These are phyloP conservation scores for Pseudogymnoascus sp. DNA, from an alignment of 2,329 filamentous ascomycete genomes.

Conservation along the genomic window DNA sequence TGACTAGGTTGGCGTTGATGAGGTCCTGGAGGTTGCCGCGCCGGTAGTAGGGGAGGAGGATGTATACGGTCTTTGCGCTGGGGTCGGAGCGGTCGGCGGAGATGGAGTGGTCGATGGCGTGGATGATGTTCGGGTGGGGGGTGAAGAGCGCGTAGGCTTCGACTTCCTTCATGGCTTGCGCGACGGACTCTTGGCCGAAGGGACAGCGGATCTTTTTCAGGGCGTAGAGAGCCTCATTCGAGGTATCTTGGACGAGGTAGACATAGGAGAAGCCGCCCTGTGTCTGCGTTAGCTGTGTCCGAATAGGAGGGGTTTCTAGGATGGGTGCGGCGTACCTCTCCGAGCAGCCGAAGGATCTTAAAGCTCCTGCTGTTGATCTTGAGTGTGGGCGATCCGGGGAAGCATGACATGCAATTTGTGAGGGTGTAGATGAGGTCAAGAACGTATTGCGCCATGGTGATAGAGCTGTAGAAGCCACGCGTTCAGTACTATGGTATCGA, in stretches of 20 bases:
- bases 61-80: constrained; percentile 87
- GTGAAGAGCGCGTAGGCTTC: constrained; percentile 91
- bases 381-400: constrained; percentile 84
- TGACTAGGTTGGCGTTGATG: constrained; percentile 97
- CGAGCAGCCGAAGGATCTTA: constrained; percentile 88
- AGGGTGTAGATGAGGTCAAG: constrained; percentile 86
- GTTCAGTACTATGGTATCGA: neutral
- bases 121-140: constrained; percentile 77
- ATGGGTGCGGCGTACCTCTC: constrained; percentile 57
- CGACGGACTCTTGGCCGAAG: constrained; percentile 92
- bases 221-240: constrained; percentile 75
- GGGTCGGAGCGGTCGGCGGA: constrained; percentile 61
- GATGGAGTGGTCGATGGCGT: constrained; percentile 73
- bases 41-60: constrained; percentile 89
- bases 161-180: constrained; percentile 91
- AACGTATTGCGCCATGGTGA: constrained; percentile 68
- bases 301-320: neutral
- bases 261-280: constrained; percentile 98
- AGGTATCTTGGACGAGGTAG: constrained; percentile 91
- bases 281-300: constrained; percentile 13
- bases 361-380: constrained; percentile 93
- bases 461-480: constrained; percentile 7
- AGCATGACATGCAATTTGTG: constrained; percentile 92
- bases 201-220: constrained; percentile 99
- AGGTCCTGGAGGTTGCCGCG: constrained; percentile 94